Percentiles rank a stretch among this genome's conserved stretches.
These are phyloP conservation scores for Tilletia walkeri DNA, from an alignment of 1,284 basidiomycete genomes.

Conservation along the genomic window DNA sequence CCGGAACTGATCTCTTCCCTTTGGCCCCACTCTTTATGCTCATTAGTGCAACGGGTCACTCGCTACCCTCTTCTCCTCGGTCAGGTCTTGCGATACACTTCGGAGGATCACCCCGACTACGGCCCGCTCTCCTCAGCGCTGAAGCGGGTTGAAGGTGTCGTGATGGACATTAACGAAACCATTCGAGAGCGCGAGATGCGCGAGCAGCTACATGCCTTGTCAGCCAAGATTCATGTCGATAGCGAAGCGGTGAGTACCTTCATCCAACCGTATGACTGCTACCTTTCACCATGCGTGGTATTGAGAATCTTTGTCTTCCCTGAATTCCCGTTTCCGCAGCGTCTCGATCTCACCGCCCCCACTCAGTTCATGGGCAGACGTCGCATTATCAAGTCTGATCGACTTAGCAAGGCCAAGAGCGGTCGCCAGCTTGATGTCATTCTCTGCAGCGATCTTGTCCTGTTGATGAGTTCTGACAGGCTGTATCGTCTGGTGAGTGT, in stretches of 20 bases:
- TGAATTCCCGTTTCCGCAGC: slow-evolving; percentile 58
- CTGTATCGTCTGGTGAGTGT: slow-evolving; percentile 18
- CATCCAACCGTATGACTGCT: neutral
- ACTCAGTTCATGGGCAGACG: slow-evolving; percentile 76
- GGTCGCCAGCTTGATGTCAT: slow-evolving; percentile 69
- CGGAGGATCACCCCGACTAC: slow-evolving; percentile 63
- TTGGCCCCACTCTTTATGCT: neutral
- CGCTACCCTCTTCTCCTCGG: slow-evolving; percentile 83
- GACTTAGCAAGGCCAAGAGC: slow-evolving; percentile 76
- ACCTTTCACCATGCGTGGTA: neutral
- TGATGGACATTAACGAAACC: slow-evolving; percentile 80
- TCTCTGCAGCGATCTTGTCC: slow-evolving; percentile 53
- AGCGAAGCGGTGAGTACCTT: slow-evolving; percentile 23
- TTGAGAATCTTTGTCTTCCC: slow-evolving; percentile 15
- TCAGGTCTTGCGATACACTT: slow-evolving; percentile 79
- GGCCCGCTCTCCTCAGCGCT: slow-evolving; percentile 64
- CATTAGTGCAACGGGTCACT: slow-evolving; percentile 86
- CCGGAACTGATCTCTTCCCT: neutral
- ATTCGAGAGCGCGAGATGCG: slow-evolving; percentile 79
- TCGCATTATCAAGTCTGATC: slow-evolving; percentile 74
- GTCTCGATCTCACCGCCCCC: slow-evolving; percentile 82
- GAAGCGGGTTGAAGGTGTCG: slow-evolving; percentile 68
- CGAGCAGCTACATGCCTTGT: slow-evolving; percentile 71
- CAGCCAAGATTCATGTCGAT: slow-evolving; percentile 73
- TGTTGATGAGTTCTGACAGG: slow-evolving; percentile 35